phyloP scores from a whole-genome alignment of 352 stramenopile species.

The Nothophytophthora sp. region DNA sequence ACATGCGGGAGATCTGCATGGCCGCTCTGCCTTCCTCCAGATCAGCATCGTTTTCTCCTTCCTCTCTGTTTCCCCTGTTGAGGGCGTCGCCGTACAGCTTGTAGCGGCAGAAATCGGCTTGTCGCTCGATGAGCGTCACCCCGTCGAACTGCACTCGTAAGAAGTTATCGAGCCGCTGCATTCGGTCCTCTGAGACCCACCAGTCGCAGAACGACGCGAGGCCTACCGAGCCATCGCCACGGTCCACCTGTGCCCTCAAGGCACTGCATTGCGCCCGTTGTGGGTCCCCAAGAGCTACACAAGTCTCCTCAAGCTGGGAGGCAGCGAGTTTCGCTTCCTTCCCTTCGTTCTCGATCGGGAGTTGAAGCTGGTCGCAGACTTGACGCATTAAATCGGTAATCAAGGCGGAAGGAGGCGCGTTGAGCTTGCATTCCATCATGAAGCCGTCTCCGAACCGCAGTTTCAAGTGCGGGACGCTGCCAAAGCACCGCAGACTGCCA shows the following conservation, averaged over 20 bases:
- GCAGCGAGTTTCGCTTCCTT: conserved; percentile 2
- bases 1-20: conserved; percentile 62
- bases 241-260: conserved; percentile 22
- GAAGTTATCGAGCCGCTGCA: conserved; percentile 37
- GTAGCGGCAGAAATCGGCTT: conserved; percentile 66
- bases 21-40: not conserved
- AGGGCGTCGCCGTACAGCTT: conserved; percentile 29
- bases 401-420: conserved; percentile 13
- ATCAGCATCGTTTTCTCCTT: not conserved
- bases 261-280: conserved; percentile 26
- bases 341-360: not conserved
- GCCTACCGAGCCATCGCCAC: conserved; percentile 19
- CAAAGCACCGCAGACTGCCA: conserved; percentile 95
- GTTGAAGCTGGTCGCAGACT: conserved; percentile 14
- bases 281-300: conserved; percentile 29
- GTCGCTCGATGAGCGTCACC: conserved; percentile 56
- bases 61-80: not conserved
- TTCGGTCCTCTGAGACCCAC: conserved; percentile 70
- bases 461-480: conserved; percentile 92
- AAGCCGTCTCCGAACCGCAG: conserved; percentile 87
- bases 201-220: conserved; percentile 44
- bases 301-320: conserved; percentile 15
- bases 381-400: conserved; percentile 24
- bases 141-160: conserved; percentile 34
- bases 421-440: conserved; percentile 78